Conservation (phyloP, 1,139 yeast species). For the Lodderomyces jiufengensis region DNA sequence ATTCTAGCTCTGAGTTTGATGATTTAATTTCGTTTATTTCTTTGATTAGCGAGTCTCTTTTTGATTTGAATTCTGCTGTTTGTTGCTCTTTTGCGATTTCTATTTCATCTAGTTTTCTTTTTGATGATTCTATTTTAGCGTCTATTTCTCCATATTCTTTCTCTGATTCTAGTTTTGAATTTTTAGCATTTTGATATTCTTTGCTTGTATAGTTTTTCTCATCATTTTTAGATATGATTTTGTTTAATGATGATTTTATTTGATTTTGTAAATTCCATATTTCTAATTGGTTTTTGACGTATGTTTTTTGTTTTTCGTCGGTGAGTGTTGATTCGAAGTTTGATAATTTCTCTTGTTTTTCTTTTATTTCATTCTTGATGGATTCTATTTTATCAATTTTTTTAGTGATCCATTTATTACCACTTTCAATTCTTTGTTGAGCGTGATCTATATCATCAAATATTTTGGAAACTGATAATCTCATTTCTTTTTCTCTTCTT, state of each 20-base stretch:
- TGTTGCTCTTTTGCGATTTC: slow-evolving; percentile 23
- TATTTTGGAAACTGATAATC: slow-evolving; percentile 25
- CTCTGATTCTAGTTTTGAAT: slow-evolving; percentile 52
- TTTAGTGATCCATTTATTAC: slow-evolving; percentile 37
- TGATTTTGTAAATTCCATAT: slow-evolving; percentile 40
- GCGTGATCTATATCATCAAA: slow-evolving; percentile 38
- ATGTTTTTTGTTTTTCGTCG: slow-evolving; percentile 15
- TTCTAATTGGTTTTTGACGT: slow-evolving; percentile 28
- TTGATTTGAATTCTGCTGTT: slow-evolving; percentile 18
- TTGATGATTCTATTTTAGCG: slow-evolving; percentile 24
- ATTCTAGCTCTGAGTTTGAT: slow-evolving; percentile 22
- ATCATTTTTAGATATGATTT: slow-evolving; percentile 33
- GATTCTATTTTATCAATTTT: slow-evolving; percentile 31
- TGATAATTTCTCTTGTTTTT: slow-evolving; percentile 17
- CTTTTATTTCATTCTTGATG: slow-evolving; percentile 18
- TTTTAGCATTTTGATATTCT: slow-evolving; percentile 60
- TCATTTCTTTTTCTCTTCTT: slow-evolving; percentile 31
- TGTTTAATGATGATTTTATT: slow-evolving; percentile 33
- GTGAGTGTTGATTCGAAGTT: slow-evolving; percentile 15
- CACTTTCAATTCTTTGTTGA: slow-evolving; percentile 37
- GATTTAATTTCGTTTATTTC: slow-evolving; percentile 17
- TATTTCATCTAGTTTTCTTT: slow-evolving; percentile 27
- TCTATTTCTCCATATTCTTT: slow-evolving; percentile 35
- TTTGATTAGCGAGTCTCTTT: slow-evolving; percentile 20
- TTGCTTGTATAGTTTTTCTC: slow-evolving; percentile 66